Evolutionary conservation across 306 rosid genomes (phyloP).

Genomic region (Styphnolobium japonicum): DNA sequence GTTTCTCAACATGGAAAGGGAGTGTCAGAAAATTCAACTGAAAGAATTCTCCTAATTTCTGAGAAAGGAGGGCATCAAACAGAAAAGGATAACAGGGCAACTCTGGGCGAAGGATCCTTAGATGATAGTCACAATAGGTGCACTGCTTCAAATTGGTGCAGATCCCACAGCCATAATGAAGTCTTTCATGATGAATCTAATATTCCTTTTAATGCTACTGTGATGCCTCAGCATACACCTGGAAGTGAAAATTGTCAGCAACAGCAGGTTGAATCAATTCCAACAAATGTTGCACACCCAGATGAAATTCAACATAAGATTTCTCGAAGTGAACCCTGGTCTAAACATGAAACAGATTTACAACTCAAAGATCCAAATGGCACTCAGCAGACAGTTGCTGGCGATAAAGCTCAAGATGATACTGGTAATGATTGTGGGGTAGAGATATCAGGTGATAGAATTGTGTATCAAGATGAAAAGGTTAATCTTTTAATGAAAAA

Average conservation of each 20-base stretch:
- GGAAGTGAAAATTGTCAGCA: conserved; percentile 21
- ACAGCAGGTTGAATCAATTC: conserved; percentile 24
- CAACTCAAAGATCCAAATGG: conserved; percentile 22
- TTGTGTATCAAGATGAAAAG: conserved; percentile 34
- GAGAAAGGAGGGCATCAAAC: conserved; percentile 26
- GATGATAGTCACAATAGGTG: conserved; percentile 28
- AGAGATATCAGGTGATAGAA: conserved; percentile 30
- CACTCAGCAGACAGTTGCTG: conserved; percentile 23
- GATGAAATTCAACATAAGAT: neutral
- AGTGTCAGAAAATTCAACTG: conserved; percentile 32
- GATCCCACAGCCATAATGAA: conserved; percentile 18
- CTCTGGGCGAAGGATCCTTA: conserved; percentile 15
- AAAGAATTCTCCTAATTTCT: conserved; percentile 3
- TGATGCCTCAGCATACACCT: neutral
- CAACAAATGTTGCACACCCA: conserved; percentile 4
- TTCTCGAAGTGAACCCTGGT: neutral
- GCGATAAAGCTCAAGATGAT: conserved; percentile 31
- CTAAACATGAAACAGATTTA: conserved; percentile 29
- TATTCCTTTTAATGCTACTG: conserved; percentile 16
- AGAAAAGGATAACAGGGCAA: conserved; percentile 20
- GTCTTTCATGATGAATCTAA: conserved; percentile 21
- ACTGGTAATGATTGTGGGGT: conserved; percentile 26
- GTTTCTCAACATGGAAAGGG: conserved; percentile 28
- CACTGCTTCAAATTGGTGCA: conserved; percentile 30
- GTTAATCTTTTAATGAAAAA: conserved; percentile 41